These are phyloP conservation scores for Chaetomium sp. DNA, from an alignment of 2,329 filamentous ascomycete genomes.

Conservation along the genomic window DNA sequence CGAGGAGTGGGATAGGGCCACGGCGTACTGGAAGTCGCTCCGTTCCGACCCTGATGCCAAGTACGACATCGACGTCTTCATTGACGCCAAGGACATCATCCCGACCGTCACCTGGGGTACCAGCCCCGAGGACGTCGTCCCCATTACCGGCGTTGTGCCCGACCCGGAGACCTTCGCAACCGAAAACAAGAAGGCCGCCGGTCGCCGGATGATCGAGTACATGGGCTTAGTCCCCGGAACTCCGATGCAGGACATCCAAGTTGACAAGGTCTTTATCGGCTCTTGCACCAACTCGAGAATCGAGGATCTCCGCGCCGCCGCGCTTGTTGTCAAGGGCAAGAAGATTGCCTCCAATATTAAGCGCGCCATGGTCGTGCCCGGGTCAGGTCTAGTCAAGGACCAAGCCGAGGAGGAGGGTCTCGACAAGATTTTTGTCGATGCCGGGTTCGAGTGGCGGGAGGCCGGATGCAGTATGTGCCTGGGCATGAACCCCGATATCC, in stretches of 20 bases:
- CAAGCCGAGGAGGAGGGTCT: slow-evolving; percentile 90
- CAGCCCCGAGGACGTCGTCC: slow-evolving; percentile 92
- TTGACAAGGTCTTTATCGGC: slow-evolving; percentile 98
- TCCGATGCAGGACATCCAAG: slow-evolving; percentile 83
- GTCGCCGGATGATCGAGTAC: slow-evolving; percentile 84
- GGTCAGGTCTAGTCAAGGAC: slow-evolving; percentile 90
- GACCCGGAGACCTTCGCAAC: slow-evolving; percentile 84
- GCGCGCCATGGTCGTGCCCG: slow-evolving; percentile 93
- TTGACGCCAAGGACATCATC: slow-evolving; percentile 89
- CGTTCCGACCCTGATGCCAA: slow-evolving; percentile 85
- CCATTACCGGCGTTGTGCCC: slow-evolving; percentile 88
- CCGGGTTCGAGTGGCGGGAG: slow-evolving; percentile 97
- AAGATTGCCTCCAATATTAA: slow-evolving; percentile 87
- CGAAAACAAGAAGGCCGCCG: slow-evolving; percentile 77
- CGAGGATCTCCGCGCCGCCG: slow-evolving; percentile 88
- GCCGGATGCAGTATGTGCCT: slow-evolving; percentile 99
- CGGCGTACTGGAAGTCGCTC: slow-evolving; percentile 84
- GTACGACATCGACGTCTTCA: slow-evolving; percentile 86
- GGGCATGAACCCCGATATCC: slow-evolving; percentile 98
- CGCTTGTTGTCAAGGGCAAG: slow-evolving; percentile 81
- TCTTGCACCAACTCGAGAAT: slow-evolving; percentile 98
- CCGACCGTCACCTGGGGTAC: slow-evolving; percentile 97
- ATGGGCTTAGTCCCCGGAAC: slow-evolving; percentile 91
- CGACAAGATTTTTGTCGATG: slow-evolving; percentile 87
- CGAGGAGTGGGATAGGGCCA: slow-evolving; percentile 85